Evolutionary conservation across 192 early-diverging fungal genomes (phyloP), one percentile per base, ranked within the genome.

Genomic region (Entomortierella parvispora): DNA sequence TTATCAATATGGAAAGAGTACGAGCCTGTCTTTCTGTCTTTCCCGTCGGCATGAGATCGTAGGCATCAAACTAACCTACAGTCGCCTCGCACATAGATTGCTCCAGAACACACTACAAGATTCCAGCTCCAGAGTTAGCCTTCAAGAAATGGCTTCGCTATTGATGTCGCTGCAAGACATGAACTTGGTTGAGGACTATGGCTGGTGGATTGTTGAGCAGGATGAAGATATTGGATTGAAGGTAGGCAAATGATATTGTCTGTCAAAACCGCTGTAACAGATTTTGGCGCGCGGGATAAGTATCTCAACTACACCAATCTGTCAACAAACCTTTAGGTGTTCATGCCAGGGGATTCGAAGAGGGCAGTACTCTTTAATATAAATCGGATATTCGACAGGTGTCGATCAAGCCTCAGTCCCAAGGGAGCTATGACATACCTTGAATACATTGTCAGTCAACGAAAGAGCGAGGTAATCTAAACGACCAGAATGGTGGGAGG

Each of bases 1-100:
- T 70, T 95, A 52, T 87, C 90, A 22, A 69, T 91, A 12, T 92
- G 90, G 90, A 83, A 81, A 57, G 80, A 77, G 92, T 93, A 81
- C 42, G 70, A 3, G 8, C 44, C 23, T 63, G 42, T 25, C 32
- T 17, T 26, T 40, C 7, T 1, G 18, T 23, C n/a, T 9, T 40
- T 12, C 5, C 37, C 37, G 37, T 9, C 5, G n/a, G n/a, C n/a
- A n/a, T n/a, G n/a, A n/a, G n/a, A n/a, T n/a, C n/a, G n/a, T n/a
- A n/a, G n/a, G n/a, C n/a, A n/a, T n/a, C n/a, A n/a, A n/a, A n/a
- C n/a, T n/a, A n/a, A n/a, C n/a, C n/a, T n/a, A n/a, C n/a, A n/a
- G n/a, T n/a, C n/a, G n/a, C n/a, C n/a, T n/a, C n/a, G n/a, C n/a
- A n/a, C n/a, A 2, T 65, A 91, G 88, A 33, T 80, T 94, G 18